Percentiles rank a stretch among this genome's conserved stretches.
phyloP scores from a whole-genome alignment of 2,329 filamentous ascomycete genomes.

The Sphaceloma murrayae region DNA sequence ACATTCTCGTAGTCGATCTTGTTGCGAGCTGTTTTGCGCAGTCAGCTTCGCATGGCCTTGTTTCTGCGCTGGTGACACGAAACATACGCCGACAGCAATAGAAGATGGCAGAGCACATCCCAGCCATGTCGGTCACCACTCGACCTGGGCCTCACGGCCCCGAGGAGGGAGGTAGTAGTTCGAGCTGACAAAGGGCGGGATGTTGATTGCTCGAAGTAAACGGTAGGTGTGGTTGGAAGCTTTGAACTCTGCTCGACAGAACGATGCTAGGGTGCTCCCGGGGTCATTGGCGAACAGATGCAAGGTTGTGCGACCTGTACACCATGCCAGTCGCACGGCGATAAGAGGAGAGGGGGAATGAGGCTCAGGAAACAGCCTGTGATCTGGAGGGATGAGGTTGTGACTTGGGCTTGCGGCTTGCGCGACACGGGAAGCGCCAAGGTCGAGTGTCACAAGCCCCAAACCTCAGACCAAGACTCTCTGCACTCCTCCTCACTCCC shows the following conservation, averaged over 20 bases:
- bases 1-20: slow-evolving; percentile 37
- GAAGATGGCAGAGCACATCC: slow-evolving; percentile 27
- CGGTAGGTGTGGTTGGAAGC: slow-evolving; percentile 6
- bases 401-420: slow-evolving; percentile 7
- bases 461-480: too few species aligned
- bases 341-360: background rate
- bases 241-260: slow-evolving; percentile 9
- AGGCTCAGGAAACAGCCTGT: background rate
- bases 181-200: background rate
- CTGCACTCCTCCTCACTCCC: too few species aligned
- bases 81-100: slow-evolving; percentile 27
- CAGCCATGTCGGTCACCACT: slow-evolving; percentile 19
- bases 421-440: slow-evolving; percentile 7
- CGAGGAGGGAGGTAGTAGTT: background rate
- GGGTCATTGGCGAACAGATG: background rate
- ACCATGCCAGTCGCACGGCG: background rate
- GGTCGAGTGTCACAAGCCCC: slow-evolving; percentile 8
- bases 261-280: background rate
- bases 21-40: slow-evolving; percentile 31
- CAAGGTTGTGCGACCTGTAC: background rate
- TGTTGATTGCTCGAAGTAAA: slow-evolving; percentile 14
- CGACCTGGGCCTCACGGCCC: slow-evolving; percentile 16
- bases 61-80: background rate
- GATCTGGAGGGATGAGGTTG: slow-evolving; percentile 8
- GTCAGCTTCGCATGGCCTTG: slow-evolving; percentile 22